Evolutionary conservation across 805 yeast genomes (phyloP).

Genomic region (Candida palmyrensis): DNA sequence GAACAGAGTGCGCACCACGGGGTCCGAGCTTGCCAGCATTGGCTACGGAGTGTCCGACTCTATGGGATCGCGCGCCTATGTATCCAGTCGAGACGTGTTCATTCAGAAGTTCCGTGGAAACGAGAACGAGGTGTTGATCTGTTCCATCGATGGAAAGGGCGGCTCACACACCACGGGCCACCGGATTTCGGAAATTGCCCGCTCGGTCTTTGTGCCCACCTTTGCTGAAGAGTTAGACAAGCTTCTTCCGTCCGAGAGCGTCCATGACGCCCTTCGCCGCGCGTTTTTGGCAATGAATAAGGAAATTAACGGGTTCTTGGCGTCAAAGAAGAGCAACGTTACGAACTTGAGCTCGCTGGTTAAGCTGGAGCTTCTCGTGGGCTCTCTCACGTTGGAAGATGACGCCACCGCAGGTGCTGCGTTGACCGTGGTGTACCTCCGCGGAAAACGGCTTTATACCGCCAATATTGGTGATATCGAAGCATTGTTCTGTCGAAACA

Average conservation of each 20-base stretch:
- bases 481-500: conserved; percentile 71
- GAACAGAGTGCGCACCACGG: conserved; percentile 85
- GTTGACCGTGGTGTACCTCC: conserved; percentile 74
- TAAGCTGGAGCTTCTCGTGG: conserved; percentile 22
- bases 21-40: conserved; percentile 68
- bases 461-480: conserved; percentile 92
- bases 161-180: conserved; percentile 43
- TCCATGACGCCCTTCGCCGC: conserved; percentile 73
- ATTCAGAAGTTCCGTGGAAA: conserved; percentile 83
- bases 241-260: conserved; percentile 36
- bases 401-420: conserved; percentile 83
- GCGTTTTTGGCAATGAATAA: conserved; percentile 77
- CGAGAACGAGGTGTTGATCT: conserved; percentile 73
- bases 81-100: conserved; percentile 79
- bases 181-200: conserved; percentile 65
- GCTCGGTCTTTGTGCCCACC: conserved; percentile 61
- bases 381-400: conserved; percentile 49
- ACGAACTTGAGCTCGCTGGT: conserved; percentile 8
- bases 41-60: conserved; percentile 91
- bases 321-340: conserved; percentile 35
- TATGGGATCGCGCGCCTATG: conserved; percentile 59
- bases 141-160: conserved; percentile 80
- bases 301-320: conserved; percentile 64
- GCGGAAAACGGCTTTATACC: conserved; percentile 62
- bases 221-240: conserved; percentile 64